Evolutionary conservation across 345 rosid species (phyloP).

Genomic region (Raphanus raphanistrum): DNA sequence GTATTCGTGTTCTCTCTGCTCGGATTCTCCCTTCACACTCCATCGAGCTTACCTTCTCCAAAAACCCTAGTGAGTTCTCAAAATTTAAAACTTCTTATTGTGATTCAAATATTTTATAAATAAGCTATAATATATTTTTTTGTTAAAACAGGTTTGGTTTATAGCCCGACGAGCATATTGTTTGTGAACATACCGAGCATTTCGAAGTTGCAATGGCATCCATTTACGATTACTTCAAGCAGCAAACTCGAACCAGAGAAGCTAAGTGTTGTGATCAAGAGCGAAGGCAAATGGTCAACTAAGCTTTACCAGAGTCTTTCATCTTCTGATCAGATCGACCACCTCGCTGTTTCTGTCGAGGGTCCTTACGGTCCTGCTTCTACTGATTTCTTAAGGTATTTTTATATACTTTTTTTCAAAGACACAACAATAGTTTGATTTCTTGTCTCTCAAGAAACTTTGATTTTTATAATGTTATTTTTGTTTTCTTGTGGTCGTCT

Average conservation of each 20-base stretch:
- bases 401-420: background rate
- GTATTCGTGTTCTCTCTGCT: slow-evolving; percentile 53
- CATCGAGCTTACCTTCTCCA: slow-evolving; percentile 73
- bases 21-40: slow-evolving; percentile 67
- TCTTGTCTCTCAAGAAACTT: slow-evolving; percentile 9
- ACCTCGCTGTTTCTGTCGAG: slow-evolving; percentile 57
- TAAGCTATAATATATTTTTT: background rate
- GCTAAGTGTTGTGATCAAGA: slow-evolving; percentile 65
- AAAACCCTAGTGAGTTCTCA: slow-evolving; percentile 48
- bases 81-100: background rate
- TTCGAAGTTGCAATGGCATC: slow-evolving; percentile 93
- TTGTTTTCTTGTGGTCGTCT: background rate
- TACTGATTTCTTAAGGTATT: slow-evolving; percentile 65
- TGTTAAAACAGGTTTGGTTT: slow-evolving; percentile 50
- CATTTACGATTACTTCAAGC: slow-evolving; percentile 71
- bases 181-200: slow-evolving; percentile 73
- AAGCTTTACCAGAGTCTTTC: slow-evolving; percentile 65
- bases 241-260: slow-evolving; percentile 66
- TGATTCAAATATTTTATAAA: background rate
- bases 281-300: slow-evolving; percentile 78
- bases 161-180: slow-evolving; percentile 69
- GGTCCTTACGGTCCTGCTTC: slow-evolving; percentile 93
- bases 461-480: background rate
- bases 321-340: slow-evolving; percentile 51
- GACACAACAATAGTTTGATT: background rate